phyloP scores from a whole-genome alignment of 2,329 filamentous ascomycete species.

The Pochonia chlamydosporia region DNA sequence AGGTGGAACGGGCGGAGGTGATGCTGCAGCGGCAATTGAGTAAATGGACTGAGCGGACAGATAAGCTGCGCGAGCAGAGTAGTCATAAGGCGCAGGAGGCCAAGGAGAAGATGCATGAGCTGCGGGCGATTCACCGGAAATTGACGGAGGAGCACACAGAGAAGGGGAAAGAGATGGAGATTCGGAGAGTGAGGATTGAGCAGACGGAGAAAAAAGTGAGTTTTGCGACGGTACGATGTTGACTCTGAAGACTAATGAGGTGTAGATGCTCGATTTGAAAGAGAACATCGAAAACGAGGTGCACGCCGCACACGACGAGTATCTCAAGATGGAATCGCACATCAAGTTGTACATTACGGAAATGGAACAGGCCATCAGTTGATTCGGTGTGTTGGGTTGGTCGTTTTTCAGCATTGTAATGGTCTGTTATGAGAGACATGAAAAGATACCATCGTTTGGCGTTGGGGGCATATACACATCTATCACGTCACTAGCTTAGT shows the following conservation, averaged over 20 bases:
- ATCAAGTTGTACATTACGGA: constrained; percentile 97
- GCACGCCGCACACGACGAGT: constrained; percentile 84
- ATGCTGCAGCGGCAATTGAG: constrained; percentile 77
- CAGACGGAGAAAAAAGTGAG: constrained; percentile 96
- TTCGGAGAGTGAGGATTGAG: constrained; percentile 86
- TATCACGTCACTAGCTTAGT: constrained; percentile 2
- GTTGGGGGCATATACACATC: constrained; percentile 21
- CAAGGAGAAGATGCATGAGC: constrained; percentile 83
- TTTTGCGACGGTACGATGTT: background rate
- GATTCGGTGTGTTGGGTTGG: background rate
- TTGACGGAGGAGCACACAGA: constrained; percentile 80
- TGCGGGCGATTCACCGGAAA: constrained; percentile 71
- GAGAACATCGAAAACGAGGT: constrained; percentile 96
- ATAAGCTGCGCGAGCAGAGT: constrained; percentile 74
- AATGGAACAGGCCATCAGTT: constrained; percentile 80
- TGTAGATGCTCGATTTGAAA: constrained; percentile 91
- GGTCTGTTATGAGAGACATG: constrained; percentile 8
- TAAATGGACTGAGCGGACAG: constrained; percentile 82
- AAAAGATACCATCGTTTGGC: constrained; percentile 34
- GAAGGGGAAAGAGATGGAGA: constrained; percentile 88
- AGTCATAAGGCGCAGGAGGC: constrained; percentile 76
- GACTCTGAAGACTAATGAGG: constrained; percentile 3
- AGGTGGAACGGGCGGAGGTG: constrained; percentile 84
- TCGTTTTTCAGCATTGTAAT: background rate
- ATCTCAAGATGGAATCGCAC: constrained; percentile 94